Conservation (phyloP, 2,329 filamentous ascomycete genomes). For the Didymella glomerata region DNA sequence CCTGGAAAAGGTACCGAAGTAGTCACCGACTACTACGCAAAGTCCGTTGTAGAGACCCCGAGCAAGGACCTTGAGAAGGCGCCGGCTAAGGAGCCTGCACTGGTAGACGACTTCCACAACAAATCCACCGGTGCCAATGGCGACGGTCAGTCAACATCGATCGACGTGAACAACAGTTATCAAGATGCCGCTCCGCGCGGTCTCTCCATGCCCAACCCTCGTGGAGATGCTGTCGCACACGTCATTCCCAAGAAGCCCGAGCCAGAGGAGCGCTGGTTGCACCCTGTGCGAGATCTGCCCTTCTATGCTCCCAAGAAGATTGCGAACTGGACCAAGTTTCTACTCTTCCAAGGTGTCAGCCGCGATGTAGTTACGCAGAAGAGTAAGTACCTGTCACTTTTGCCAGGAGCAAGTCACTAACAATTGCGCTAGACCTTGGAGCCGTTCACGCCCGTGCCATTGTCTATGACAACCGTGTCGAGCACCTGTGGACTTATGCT, state of each 20-base stretch:
- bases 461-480: conserved; percentile 57
- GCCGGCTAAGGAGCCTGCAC: conserved; percentile 10
- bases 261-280: conserved; percentile 45
- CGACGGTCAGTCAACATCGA: conserved; percentile 17
- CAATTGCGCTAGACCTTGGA: conserved; percentile 33
- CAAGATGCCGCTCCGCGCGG: conserved; percentile 21
- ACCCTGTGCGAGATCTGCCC: conserved; percentile 47
- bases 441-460: conserved; percentile 53
- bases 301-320: conserved; percentile 41
- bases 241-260: conserved; percentile 38
- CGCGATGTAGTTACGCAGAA: conserved; percentile 54
- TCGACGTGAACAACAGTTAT: conserved; percentile 17
- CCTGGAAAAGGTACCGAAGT: conserved; percentile 49
- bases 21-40: conserved; percentile 54
- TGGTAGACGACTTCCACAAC: conserved; percentile 1
- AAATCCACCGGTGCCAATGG: conserved; percentile 5
- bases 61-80: conserved; percentile 25
- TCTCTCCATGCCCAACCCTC: conserved; percentile 12
- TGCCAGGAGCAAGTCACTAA: neutral
- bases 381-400: conserved; percentile 27
- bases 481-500: conserved; percentile 58
- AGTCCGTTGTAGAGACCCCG: conserved; percentile 34
- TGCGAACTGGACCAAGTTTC: conserved; percentile 54
- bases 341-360: conserved; percentile 54
- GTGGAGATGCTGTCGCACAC: conserved; percentile 17